Percentiles rank a stretch among this genome's conserved stretches.
Conservation (phyloP, 257 asterid species). For the Nicotiana tabacum region DNA sequence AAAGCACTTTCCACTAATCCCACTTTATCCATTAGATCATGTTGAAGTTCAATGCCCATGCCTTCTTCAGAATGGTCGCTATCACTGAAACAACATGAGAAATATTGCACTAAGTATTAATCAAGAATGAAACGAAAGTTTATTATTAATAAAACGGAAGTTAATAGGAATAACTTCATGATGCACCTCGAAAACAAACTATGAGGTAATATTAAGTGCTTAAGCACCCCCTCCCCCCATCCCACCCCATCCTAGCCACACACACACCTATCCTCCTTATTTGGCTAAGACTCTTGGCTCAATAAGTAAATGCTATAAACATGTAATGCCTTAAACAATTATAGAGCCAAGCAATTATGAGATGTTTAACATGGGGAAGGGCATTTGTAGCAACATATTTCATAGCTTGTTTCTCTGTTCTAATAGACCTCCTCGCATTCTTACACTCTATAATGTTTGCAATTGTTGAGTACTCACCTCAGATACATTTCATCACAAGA, state of each 20-base stretch:
- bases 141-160: background rate
- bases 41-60: constrained; percentile 28
- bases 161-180: background rate
- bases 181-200: background rate
- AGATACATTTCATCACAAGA: constrained; percentile 42
- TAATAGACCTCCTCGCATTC: background rate
- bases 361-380: background rate
- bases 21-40: constrained; percentile 51
- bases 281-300: background rate
- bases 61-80: constrained; percentile 61
- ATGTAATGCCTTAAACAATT: background rate
- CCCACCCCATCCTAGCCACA: background rate
- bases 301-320: background rate
- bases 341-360: background rate
- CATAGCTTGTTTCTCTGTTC: background rate
- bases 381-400: background rate
- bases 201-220: background rate
- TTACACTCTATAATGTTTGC: background rate
- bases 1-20: constrained; percentile 63
- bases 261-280: background rate
- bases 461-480: constrained; percentile 40
- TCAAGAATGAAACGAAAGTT: background rate
- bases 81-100: constrained; percentile 24
- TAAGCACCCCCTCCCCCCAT: background rate
- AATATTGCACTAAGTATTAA: background rate